Percentiles rank a stretch among this genome's conserved stretches.
Evolutionary conservation across 352 stramenopile genomes (phyloP).

Genomic region (Phytopythium cucurbitacearum): DNA sequence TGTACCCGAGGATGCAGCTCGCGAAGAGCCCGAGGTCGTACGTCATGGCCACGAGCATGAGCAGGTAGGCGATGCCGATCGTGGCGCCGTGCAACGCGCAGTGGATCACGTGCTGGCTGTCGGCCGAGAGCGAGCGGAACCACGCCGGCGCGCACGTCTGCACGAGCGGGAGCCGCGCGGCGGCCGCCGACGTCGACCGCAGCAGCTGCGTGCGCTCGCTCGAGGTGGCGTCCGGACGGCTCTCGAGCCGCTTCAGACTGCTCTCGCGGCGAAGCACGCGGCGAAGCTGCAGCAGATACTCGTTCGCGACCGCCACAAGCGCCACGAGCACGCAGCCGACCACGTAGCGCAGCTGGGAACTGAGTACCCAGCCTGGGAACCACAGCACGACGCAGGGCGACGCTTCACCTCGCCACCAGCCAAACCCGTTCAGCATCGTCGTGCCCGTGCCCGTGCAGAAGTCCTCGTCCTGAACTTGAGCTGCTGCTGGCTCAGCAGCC

Average conservation of each 20-base stretch:
- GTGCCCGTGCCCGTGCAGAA: conserved; percentile 64
- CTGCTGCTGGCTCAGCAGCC: background rate
- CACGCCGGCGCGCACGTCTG: conserved; percentile 35
- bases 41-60: conserved; percentile 81
- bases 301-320: conserved; percentile 61
- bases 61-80: conserved; percentile 70
- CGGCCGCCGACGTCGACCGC: conserved; percentile 24
- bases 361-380: conserved; percentile 71
- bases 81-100: conserved; percentile 51
- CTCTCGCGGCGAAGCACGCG: conserved; percentile 63
- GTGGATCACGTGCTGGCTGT: conserved; percentile 48
- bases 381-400: conserved; percentile 63
- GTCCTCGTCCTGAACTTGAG: conserved; percentile 1
- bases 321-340: conserved; percentile 48
- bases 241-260: conserved; percentile 33
- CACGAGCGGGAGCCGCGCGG: conserved; percentile 15
- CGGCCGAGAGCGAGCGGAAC: conserved; percentile 49
- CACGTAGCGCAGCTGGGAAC: conserved; percentile 46
- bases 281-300: conserved; percentile 67
- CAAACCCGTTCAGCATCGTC: conserved; percentile 76
- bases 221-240: conserved; percentile 9
- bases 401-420: conserved; percentile 25
- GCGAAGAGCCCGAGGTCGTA: conserved; percentile 65
- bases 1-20: conserved; percentile 49
- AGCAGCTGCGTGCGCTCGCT: conserved; percentile 39